These are phyloP conservation scores for Nadsonia starkeyi-henricii DNA, from an alignment of 1,139 yeast genomes.

Conservation along the genomic window DNA sequence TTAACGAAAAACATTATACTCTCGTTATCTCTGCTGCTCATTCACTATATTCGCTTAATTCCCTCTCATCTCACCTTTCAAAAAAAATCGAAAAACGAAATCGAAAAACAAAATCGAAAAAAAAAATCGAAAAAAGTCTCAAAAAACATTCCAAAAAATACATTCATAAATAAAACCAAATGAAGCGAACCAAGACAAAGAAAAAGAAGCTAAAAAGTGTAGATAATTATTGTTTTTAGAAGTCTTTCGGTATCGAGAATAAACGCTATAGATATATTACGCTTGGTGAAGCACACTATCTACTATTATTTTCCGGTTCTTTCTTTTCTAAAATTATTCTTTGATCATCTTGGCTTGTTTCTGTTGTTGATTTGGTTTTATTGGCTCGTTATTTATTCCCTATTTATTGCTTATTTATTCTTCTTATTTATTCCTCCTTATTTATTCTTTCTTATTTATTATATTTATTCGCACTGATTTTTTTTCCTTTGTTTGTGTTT, in stretches of 20 bases:
- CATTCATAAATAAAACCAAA: background rate
- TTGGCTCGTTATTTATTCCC: background rate
- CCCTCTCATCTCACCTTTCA: background rate
- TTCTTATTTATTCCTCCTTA: background rate
- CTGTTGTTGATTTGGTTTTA: too few relatives aligned
- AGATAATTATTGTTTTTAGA: too few relatives aligned
- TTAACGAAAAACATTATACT: background rate
- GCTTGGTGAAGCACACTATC: too few relatives aligned
- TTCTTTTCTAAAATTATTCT: too few relatives aligned
- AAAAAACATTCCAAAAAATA: background rate
- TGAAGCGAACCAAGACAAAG: too few relatives aligned
- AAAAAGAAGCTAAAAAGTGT: too few relatives aligned
- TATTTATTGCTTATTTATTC: background rate
- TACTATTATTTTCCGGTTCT: too few relatives aligned
- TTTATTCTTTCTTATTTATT: background rate
- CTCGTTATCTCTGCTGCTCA: background rate
- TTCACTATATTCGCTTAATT: background rate
- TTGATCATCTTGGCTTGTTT: too few relatives aligned
- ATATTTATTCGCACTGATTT: background rate
- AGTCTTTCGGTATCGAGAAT: too few relatives aligned
- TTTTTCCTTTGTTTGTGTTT: too few relatives aligned
- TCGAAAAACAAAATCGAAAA: background rate
- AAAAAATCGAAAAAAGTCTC: background rate
- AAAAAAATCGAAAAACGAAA: background rate
- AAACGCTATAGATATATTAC: too few relatives aligned